Percentiles rank a stretch among this genome's conserved stretches.
These are phyloP conservation scores for Lichina pygmaea DNA, from an alignment of 495 filamentous ascomycete genomes.

Conservation along the genomic window DNA sequence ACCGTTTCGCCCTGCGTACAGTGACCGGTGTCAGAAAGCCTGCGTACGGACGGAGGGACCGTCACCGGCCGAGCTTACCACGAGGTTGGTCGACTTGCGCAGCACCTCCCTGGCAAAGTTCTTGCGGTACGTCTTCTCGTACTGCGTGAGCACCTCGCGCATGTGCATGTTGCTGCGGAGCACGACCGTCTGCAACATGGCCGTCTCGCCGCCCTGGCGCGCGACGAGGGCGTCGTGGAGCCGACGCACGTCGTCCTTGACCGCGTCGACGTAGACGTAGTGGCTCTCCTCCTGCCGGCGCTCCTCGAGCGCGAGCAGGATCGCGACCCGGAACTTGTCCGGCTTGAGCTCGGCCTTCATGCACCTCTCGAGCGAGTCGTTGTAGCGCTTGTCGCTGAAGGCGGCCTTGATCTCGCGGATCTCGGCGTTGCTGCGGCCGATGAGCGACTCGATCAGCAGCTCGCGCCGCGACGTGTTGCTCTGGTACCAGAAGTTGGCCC, in stretches of 20 bases:
- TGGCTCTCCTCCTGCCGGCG: slow-evolving; percentile 47
- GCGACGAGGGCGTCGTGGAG: slow-evolving; percentile 25
- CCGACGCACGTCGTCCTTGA: slow-evolving; percentile 9
- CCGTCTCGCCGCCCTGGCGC: slow-evolving; percentile 62
- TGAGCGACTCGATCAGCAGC: slow-evolving; percentile 72
- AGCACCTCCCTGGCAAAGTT: slow-evolving; percentile 5
- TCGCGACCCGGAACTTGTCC: slow-evolving; percentile 78
- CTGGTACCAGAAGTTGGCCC: slow-evolving; percentile 98
- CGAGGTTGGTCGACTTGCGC: slow-evolving; percentile 1
- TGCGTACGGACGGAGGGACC: not conserved
- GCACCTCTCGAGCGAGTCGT: slow-evolving; percentile 53
- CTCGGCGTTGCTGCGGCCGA: slow-evolving; percentile 68
- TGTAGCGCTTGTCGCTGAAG: slow-evolving; percentile 79
- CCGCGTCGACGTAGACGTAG: slow-evolving; percentile 17
- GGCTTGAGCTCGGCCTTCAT: slow-evolving; percentile 80
- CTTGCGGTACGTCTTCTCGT: slow-evolving; percentile 4
- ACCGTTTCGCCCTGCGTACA: slow-evolving; percentile 59
- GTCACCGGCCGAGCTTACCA: not conserved
- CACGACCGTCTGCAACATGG: slow-evolving; percentile 73
- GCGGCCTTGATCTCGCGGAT: slow-evolving; percentile 78
- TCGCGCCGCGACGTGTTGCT: slow-evolving; percentile 59
- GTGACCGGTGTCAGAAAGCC: not conserved
- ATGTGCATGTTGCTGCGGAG: slow-evolving; percentile 33
- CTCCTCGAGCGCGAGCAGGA: slow-evolving; percentile 65
- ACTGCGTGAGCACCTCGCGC: slow-evolving; percentile 20